Conservation (phyloP, 2,329 filamentous ascomycete genomes). For the Fusarium sp. region DNA sequence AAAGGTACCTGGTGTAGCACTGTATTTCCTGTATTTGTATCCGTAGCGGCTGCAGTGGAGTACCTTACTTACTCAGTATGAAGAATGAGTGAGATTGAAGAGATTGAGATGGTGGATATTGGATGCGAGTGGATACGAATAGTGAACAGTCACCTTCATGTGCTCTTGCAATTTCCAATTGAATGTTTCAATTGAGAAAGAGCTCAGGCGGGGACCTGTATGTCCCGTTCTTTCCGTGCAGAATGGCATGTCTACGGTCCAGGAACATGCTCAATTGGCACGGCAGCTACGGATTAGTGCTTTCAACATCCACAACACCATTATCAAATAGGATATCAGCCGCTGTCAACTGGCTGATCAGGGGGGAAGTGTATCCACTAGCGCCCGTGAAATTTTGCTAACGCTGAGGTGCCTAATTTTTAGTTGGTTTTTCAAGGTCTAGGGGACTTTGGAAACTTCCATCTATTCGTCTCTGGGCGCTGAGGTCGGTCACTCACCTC, state of each 20-base stretch:
- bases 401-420: too few species aligned
- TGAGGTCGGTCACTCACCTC: too few species aligned
- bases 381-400: slow-evolving; percentile 1
- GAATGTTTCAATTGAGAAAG: not conserved
- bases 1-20: slow-evolving; percentile 11
- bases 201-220: not conserved
- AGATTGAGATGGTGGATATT: slow-evolving; percentile 20
- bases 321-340: slow-evolving; percentile 23
- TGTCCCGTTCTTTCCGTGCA: slow-evolving; percentile 13
- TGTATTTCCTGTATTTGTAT: not conserved
- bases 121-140: slow-evolving; percentile 22
- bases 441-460: slow-evolving; percentile 1
- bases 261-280: slow-evolving; percentile 20
- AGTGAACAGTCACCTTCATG: slow-evolving; percentile 19
- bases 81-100: slow-evolving; percentile 10
- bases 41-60: slow-evolving; percentile 24
- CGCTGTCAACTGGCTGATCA: slow-evolving; percentile 30
- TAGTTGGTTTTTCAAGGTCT: slow-evolving; percentile 7
- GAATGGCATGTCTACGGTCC: slow-evolving; percentile 1
- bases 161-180: slow-evolving; percentile 12
- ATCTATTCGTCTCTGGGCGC: not conserved
- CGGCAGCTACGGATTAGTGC: slow-evolving; percentile 17
- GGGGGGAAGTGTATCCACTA: not conserved
- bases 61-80: too few species aligned
- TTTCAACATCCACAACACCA: slow-evolving; percentile 3